These are phyloP conservation scores for Boletus barrowsii DNA, from an alignment of 768 basidiomycete genomes.

Conservation along the genomic window DNA sequence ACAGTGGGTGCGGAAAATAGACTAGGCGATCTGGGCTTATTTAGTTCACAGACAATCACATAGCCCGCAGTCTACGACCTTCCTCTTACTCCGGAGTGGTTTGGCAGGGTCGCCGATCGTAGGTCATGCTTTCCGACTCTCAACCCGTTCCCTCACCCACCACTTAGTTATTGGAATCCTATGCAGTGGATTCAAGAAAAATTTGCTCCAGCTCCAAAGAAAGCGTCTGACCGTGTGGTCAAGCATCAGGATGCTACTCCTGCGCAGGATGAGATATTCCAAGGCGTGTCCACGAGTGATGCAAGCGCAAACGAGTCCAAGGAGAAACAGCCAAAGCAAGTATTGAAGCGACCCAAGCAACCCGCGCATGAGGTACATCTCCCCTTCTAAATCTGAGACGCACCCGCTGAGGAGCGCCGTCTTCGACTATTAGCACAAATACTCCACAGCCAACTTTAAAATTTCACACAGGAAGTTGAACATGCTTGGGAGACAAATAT, in stretches of 20 bases:
- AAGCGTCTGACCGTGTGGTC: constrained; percentile 43
- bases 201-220: constrained; percentile 46
- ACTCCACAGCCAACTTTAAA: constrained; percentile 90
- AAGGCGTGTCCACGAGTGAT: constrained; percentile 22
- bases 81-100: constrained; percentile 22
- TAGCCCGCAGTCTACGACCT: constrained; percentile 12
- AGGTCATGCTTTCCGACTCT: constrained; percentile 19
- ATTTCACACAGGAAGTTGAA: constrained; percentile 93
- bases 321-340: constrained; percentile 11
- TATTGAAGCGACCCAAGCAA: constrained; percentile 18
- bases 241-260: constrained; percentile 27
- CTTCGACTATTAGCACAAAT: constrained; percentile 67
- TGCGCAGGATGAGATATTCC: constrained; percentile 45
- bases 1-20: constrained; percentile 18
- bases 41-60: constrained; percentile 10
- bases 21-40: neutral
- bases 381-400: neutral
- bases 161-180: constrained; percentile 52
- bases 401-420: constrained; percentile 6
- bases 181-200: constrained; percentile 64
- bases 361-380: constrained; percentile 29
- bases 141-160: neutral
- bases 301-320: constrained; percentile 18
- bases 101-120: constrained; percentile 45
- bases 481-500: constrained; percentile 80